Base-by-base conservation (phyloP, 768 basidiomycete species). In the Lyophyllum decastes region DNA sequence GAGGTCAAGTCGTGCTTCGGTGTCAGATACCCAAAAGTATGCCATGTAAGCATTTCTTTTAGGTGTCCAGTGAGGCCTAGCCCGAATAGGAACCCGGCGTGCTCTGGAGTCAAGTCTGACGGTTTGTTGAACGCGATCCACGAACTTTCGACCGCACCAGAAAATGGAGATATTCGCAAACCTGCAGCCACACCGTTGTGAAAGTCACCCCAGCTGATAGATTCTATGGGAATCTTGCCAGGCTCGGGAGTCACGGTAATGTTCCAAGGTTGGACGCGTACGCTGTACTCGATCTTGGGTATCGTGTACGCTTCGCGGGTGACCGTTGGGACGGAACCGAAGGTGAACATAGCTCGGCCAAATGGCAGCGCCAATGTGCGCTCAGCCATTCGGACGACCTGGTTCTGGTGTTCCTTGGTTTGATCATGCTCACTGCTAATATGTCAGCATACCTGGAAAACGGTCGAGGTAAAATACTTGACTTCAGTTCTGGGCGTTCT, bases 91-190 rank as follows among this genome's bases (percentile, higher is more conserved):
- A 98, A 95, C 2, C 97, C 97, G n/a, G 95, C 97, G 68, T 98
- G 97, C 66, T 94, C 89, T 0, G 95, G 87, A 4, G 91, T 95
- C 52, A 95, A 81, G 45, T 95, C 92, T 0, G 86, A 81, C 0
- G 97, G 96, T 64, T 91, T 92, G 72, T 98, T 96, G 80, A 95
- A 98, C 14, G 90, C 88, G 52, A 97, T 94, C 93, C 95, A 98
- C 0, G 94, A 94, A 65, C 91, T 92, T 68, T 97, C 94, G 43
- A 98, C 83, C 10, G 85, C 86, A 48, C 77, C 72, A 9, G 88
- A 83, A n/a, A 83, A 81, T 0, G 91, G 86, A 0, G 89, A 86
- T 49, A 98, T 86, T 7, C 92, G 87, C 44, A 99, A 72, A 2
- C 90, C 97, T 4, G 94, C 92, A 8, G 94, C 94, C 0, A 97